These are phyloP conservation scores for Trichosporon inkin DNA, from an alignment of 1,284 basidiomycete genomes.

Conservation along the genomic window DNA sequence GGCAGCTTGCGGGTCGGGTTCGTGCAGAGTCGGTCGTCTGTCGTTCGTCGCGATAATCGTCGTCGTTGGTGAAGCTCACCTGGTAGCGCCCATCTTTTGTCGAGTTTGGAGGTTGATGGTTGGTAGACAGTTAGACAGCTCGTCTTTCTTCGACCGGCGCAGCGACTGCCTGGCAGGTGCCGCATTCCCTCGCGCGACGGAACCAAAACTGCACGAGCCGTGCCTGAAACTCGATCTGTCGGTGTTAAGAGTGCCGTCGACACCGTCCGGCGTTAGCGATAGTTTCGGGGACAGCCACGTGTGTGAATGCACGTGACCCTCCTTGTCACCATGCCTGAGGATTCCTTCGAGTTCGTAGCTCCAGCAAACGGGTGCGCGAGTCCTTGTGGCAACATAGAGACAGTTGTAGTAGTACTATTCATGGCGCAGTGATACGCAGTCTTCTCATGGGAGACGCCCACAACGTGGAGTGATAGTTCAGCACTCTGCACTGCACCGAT, in stretches of 20 bases:
- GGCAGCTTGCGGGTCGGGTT: neutral
- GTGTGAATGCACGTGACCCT: neutral
- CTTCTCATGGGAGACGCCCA: too few species aligned
- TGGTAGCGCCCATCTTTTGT: conserved; percentile 14
- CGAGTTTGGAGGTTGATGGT: conserved; percentile 8
- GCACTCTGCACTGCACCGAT: too few species aligned
- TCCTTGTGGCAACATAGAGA: too few species aligned
- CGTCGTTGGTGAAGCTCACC: conserved; percentile 7
- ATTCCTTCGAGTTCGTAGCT: too few species aligned
- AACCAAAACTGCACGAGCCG: neutral
- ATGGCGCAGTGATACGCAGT: too few species aligned
- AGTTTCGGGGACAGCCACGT: neutral
- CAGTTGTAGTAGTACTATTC: too few species aligned
- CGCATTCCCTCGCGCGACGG: neutral
- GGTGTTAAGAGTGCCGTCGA: neutral
- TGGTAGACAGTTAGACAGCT: neutral
- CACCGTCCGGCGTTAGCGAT: neutral
- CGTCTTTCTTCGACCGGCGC: neutral
- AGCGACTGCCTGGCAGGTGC: neutral
- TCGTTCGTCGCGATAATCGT: conserved; percentile 6
- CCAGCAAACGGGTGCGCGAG: too few species aligned
- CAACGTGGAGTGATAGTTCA: too few species aligned
- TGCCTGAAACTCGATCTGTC: neutral
- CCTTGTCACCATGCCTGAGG: too few species aligned
- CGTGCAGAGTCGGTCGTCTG: neutral